Percentiles rank a stretch among this genome's conserved stretches.
These are phyloP conservation scores for Pyrus hybrid DNA, from an alignment of 331 rosid species.

Conservation along the genomic window DNA sequence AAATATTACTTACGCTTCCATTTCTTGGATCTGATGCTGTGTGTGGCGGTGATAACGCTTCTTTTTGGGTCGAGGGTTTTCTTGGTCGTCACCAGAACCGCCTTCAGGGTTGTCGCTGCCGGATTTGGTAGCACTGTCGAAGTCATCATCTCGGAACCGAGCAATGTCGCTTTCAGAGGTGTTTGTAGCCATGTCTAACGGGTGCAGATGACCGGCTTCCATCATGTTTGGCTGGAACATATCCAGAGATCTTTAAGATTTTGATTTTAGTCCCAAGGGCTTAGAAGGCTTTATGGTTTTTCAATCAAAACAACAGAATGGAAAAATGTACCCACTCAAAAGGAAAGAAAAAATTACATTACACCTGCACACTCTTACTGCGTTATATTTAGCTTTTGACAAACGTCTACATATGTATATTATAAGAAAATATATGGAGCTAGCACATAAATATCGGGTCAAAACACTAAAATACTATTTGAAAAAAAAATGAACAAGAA, in stretches of 20 bases:
- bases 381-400: too few species aligned
- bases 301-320: slow-evolving; percentile 43
- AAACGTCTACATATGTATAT: background rate
- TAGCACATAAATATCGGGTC: background rate
- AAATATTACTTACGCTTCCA: slow-evolving; percentile 73
- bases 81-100: slow-evolving; percentile 83
- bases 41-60: slow-evolving; percentile 99
- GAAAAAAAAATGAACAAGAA: background rate
- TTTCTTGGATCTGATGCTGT: slow-evolving; percentile 97
- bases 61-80: slow-evolving; percentile 51
- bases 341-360: background rate
- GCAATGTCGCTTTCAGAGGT: slow-evolving; percentile 83
- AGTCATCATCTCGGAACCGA: slow-evolving; percentile 70
- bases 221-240: slow-evolving; percentile 83
- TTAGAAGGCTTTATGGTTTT: slow-evolving; percentile 25
- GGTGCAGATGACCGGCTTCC: slow-evolving; percentile 51
- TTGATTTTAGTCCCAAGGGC: slow-evolving; percentile 20
- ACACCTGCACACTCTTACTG: too few species aligned
- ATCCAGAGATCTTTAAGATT: slow-evolving; percentile 40
- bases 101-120: slow-evolving; percentile 79
- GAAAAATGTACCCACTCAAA: slow-evolving; percentile 19
- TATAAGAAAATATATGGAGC: too few species aligned
- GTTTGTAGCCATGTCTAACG: slow-evolving; percentile 63
- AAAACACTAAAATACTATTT: background rate
- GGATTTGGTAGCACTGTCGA: slow-evolving; percentile 79